phyloP scores from a whole-genome alignment of 2,329 filamentous ascomycete species.

The Biscogniauxia sp. region DNA sequence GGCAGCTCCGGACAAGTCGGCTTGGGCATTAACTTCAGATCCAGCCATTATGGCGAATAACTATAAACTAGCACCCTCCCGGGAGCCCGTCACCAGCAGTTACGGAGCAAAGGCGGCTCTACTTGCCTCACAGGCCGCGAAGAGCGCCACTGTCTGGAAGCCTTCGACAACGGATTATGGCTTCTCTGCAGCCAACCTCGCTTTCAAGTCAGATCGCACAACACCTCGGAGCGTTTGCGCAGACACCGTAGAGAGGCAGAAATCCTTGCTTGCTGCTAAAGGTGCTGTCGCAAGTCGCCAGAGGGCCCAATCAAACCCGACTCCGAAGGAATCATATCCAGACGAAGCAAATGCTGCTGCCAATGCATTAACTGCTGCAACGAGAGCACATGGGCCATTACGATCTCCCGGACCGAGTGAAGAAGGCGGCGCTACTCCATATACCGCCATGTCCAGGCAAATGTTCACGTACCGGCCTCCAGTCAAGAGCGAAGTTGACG shows the following conservation, averaged over 20 bases:
- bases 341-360: conserved; percentile 58
- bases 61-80: conserved; percentile 41
- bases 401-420: conserved; percentile 46
- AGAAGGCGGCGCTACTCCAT: conserved; percentile 65
- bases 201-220: conserved; percentile 53
- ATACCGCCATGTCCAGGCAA: conserved; percentile 65
- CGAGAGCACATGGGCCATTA: conserved; percentile 58
- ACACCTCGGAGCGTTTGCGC: conserved; percentile 44
- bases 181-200: conserved; percentile 67
- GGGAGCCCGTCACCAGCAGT: conserved; percentile 62
- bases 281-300: conserved; percentile 68
- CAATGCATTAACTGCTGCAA: conserved; percentile 73
- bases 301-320: conserved; percentile 63
- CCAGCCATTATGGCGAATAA: conserved; percentile 33
- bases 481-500: conserved; percentile 69
- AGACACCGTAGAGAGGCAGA: conserved; percentile 51
- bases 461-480: conserved; percentile 79
- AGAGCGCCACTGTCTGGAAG: conserved; percentile 49
- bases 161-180: conserved; percentile 49
- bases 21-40: conserved; percentile 51
- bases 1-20: conserved; percentile 64
- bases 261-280: conserved; percentile 72
- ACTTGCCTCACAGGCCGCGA: conserved; percentile 57
- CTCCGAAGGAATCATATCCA: conserved; percentile 46
- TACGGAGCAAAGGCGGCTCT: conserved; percentile 74